phyloP scores from a whole-genome alignment of 805 yeast genomes.

The Hanseniaspora nectarophila region DNA sequence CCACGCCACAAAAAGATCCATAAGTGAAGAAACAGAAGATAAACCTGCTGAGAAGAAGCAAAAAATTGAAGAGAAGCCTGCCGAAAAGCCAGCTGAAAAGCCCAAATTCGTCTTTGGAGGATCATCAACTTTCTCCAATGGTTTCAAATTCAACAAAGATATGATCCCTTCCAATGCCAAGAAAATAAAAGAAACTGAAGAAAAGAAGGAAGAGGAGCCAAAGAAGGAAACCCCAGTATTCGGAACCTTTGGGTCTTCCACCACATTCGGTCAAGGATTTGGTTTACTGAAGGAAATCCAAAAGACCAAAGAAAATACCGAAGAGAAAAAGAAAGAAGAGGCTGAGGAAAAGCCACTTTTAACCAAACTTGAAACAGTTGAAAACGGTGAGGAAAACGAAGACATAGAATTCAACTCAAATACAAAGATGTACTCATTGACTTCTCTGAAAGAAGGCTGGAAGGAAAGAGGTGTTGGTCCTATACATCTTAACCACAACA shows the following conservation, averaged over 20 bases:
- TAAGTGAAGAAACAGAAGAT: not conserved
- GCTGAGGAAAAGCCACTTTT: conserved; percentile 17
- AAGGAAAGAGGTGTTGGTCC: conserved; percentile 88
- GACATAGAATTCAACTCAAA: conserved; percentile 52
- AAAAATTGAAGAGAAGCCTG: conserved; percentile 3
- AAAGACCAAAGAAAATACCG: conserved; percentile 12
- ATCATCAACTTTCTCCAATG: conserved; percentile 38
- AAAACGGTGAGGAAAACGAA: conserved; percentile 89
- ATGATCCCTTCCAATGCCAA: not conserved
- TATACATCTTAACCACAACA: conserved; percentile 56
- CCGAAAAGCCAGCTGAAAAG: conserved; percentile 15
- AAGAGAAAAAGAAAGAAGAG: conserved; percentile 14
- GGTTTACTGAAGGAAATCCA: conserved; percentile 16
- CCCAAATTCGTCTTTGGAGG: conserved; percentile 49
- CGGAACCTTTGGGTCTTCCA: conserved; percentile 33
- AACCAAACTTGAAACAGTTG: conserved; percentile 33
- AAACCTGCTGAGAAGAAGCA: not conserved
- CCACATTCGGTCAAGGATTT: conserved; percentile 30
- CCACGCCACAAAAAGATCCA: not conserved
- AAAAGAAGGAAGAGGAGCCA: conserved; percentile 23
- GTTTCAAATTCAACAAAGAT: conserved; percentile 23
- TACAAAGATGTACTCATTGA: conserved; percentile 68
- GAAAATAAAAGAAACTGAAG: not conserved
- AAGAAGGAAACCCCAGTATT: conserved; percentile 25
- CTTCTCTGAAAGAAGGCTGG: conserved; percentile 69